A percentile compares a stretch with the other conserved stretches of the same genome.
phyloP scores from a whole-genome alignment of 768 basidiomycete genomes.

The Boletus reticulatus region DNA sequence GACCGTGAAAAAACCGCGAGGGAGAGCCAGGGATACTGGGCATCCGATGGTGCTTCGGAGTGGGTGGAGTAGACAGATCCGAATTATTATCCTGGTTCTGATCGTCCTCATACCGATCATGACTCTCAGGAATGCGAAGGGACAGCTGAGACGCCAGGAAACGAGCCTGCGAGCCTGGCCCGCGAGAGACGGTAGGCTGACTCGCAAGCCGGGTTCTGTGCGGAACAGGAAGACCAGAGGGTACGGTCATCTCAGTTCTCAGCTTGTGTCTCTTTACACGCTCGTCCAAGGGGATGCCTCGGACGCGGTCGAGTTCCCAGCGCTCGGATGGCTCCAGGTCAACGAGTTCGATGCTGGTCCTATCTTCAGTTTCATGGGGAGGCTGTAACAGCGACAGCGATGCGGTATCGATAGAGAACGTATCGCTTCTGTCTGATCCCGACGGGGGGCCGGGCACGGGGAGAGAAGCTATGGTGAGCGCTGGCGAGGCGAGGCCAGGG shows the following conservation, averaged over 20 bases:
- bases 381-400: constrained; percentile 16
- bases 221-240: constrained; percentile 14
- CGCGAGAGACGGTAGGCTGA: constrained; percentile 26
- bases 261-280: constrained; percentile 36
- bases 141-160: constrained; percentile 33
- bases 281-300: constrained; percentile 42
- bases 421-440: constrained; percentile 25
- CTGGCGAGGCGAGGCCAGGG: constrained; percentile 23
- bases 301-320: constrained; percentile 45
- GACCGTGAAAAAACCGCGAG: constrained; percentile 30
- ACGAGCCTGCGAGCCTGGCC: constrained; percentile 29
- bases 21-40: constrained; percentile 31
- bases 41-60: constrained; percentile 32
- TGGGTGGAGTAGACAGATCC: constrained; percentile 32
- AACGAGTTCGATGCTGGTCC: constrained; percentile 52
- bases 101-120: constrained; percentile 33
- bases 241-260: constrained; percentile 31
- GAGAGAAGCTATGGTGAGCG: constrained; percentile 25
- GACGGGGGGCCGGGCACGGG: constrained; percentile 10
- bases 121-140: constrained; percentile 32
- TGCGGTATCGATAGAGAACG: constrained; percentile 18
- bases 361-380: constrained; percentile 41
- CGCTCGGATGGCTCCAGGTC: constrained; percentile 42
- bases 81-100: constrained; percentile 29
- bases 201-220: constrained; percentile 32